phyloP scores from a whole-genome alignment of 2,329 filamentous ascomycete genomes.

The Chaetomium globosum region DNA sequence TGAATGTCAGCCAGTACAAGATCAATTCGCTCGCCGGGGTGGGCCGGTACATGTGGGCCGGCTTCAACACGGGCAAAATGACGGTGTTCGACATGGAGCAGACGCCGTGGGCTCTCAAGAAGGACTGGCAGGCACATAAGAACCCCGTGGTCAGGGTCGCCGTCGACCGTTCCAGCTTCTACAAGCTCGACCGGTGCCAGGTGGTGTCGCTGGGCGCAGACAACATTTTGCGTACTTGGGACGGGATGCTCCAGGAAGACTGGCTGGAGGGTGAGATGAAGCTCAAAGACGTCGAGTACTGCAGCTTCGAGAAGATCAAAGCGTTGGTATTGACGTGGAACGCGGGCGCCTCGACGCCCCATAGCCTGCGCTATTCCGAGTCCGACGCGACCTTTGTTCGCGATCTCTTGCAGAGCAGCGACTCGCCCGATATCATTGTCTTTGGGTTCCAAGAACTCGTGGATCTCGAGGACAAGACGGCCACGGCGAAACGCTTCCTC shows the following conservation, averaged over 20 bases:
- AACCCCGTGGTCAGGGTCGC: conserved; percentile 77
- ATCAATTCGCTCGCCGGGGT: conserved; percentile 85
- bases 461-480: conserved; percentile 94
- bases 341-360: conserved; percentile 91
- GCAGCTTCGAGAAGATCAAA: conserved; percentile 78
- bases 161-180: conserved; percentile 79
- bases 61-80: conserved; percentile 90
- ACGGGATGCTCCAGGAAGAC: conserved; percentile 89
- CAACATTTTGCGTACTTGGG: conserved; percentile 83
- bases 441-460: conserved; percentile 99
- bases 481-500: conserved; percentile 93
- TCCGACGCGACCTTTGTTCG: conserved; percentile 77
- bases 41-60: conserved; percentile 85
- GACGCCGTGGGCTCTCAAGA: conserved; percentile 85
- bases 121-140: conserved; percentile 92
- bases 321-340: conserved; percentile 93
- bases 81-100: conserved; percentile 85
- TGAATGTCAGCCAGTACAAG: conserved; percentile 92
- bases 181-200: conserved; percentile 80
- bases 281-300: conserved; percentile 77
- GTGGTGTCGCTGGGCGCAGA: conserved; percentile 87
- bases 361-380: conserved; percentile 70
- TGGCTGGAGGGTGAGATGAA: conserved; percentile 95
- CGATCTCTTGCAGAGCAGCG: conserved; percentile 73
- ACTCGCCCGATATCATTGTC: conserved; percentile 83